These are phyloP conservation scores for Cichorium intybus DNA, from an alignment of 140 eudicot genomes.

Conservation along the genomic window DNA sequence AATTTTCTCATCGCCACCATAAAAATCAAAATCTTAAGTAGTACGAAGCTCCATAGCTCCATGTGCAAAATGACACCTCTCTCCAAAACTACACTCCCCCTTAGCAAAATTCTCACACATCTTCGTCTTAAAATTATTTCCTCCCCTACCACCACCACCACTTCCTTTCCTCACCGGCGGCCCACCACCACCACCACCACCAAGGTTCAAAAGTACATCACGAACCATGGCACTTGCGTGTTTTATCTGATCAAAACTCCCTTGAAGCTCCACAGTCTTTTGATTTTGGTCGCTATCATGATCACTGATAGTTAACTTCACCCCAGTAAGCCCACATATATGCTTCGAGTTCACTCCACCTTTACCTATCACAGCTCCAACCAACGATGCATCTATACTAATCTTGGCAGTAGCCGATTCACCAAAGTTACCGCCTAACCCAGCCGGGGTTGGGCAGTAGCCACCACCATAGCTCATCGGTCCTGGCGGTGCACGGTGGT, in stretches of 20 bases:
- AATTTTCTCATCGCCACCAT: neutral
- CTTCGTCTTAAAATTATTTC: conserved; percentile 47
- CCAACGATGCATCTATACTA: conserved; percentile 59
- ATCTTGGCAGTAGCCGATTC: conserved; percentile 61
- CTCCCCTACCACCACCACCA: conserved; percentile 23
- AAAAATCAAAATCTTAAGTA: neutral
- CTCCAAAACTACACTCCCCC: conserved; percentile 61
- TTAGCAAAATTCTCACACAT: conserved; percentile 51
- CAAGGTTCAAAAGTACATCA: conserved; percentile 47
- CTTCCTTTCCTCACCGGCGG: conserved; percentile 28
- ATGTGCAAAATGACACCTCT: conserved; percentile 67
- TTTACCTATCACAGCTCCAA: conserved; percentile 61
- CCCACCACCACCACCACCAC: conserved; percentile 30
- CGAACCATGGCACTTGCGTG: conserved; percentile 60
- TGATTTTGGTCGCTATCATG: conserved; percentile 52
- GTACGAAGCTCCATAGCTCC: conserved; percentile 45
- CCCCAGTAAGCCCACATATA: conserved; percentile 53
- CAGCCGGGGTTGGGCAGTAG: conserved; percentile 28
- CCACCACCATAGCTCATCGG: conserved; percentile 37
- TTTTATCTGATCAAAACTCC: conserved; percentile 62
- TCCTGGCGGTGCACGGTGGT: conserved; percentile 48
- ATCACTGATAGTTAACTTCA: conserved; percentile 51
- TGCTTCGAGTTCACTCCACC: conserved; percentile 54
- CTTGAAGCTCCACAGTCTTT: conserved; percentile 64
- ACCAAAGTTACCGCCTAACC: conserved; percentile 34